Evolutionary conservation across 2,329 filamentous ascomycete species (phyloP).

Genomic region (Nannizziopsis barbatae): DNA sequence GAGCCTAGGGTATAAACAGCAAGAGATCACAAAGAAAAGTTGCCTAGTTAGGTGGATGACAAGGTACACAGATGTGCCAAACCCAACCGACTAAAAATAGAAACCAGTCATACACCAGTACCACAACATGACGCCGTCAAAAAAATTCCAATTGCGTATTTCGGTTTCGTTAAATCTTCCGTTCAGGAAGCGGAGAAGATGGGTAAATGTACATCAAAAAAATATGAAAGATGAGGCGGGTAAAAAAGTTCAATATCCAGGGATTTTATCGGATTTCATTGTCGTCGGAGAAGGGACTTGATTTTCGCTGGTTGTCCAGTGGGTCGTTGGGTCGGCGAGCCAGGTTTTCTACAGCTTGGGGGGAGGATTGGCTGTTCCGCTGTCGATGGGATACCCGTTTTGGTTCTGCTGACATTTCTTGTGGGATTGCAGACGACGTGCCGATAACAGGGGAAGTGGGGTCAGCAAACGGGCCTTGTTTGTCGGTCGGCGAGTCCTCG

Average conservation of each 20-base stretch:
- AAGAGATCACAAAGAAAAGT: too few relatives aligned
- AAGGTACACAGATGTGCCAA: too few relatives aligned
- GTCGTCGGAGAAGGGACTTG: slow-evolving; percentile 36
- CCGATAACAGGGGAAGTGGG: slow-evolving; percentile 11
- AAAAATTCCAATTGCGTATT: too few relatives aligned
- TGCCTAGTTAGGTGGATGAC: too few relatives aligned
- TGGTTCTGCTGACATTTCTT: slow-evolving; percentile 10
- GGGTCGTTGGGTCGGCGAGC: neutral
- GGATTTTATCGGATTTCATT: slow-evolving; percentile 29
- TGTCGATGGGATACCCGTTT: slow-evolving; percentile 15
- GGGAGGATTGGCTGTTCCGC: slow-evolving; percentile 23
- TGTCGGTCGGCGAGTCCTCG: slow-evolving; percentile 21
- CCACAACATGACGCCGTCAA: too few relatives aligned
- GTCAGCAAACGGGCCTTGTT: slow-evolving; percentile 21
- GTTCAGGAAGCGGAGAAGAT: neutral
- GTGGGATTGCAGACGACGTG: slow-evolving; percentile 14
- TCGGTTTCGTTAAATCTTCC: too few relatives aligned
- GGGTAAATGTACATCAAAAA: neutral
- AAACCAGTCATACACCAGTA: too few relatives aligned
- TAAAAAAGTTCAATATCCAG: neutral
- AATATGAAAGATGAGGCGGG: neutral
- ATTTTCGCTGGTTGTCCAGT: slow-evolving; percentile 18
- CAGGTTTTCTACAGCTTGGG: slow-evolving; percentile 22
- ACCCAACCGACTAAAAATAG: too few relatives aligned
- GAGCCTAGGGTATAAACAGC: too few relatives aligned